Evolutionary conservation across 2,329 filamentous ascomycete genomes (phyloP).

Genomic region (Xylaria hypoxylon): DNA sequence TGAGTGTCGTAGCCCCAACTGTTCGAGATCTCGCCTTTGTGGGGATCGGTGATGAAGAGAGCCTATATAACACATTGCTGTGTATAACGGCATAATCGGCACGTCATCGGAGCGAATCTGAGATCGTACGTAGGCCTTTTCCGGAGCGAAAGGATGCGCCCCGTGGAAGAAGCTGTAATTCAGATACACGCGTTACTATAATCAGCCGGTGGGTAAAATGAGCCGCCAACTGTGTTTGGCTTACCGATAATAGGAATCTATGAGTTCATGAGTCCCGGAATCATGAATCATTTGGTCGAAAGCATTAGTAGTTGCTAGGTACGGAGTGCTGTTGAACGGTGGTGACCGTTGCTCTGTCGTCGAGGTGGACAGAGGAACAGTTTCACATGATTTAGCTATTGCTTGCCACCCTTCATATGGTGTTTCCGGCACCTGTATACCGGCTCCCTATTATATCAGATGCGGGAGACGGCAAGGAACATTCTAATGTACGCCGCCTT

Average conservation of each 20-base stretch:
- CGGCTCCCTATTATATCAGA: constrained; percentile 3
- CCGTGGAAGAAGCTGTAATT: constrained; percentile 6
- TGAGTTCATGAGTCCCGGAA: not conserved
- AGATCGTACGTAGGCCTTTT: not conserved
- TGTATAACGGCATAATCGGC: not conserved
- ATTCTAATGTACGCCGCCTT: not conserved
- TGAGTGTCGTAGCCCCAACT: not conserved
- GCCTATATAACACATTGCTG: constrained; percentile 6
- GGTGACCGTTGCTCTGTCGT: too few relatives aligned
- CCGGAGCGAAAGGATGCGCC: constrained; percentile 2
- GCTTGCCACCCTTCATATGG: not conserved
- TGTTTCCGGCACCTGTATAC: not conserved
- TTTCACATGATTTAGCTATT: not conserved
- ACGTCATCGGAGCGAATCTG: not conserved
- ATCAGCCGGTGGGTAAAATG: not conserved
- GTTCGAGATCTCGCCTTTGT: not conserved
- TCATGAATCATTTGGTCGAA: not conserved
- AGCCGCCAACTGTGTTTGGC: not conserved
- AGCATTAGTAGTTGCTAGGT: not conserved
- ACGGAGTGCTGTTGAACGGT: not conserved
- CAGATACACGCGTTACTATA: not conserved
- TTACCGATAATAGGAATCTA: constrained; percentile 4
- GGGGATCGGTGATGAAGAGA: not conserved
- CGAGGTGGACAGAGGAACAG: not conserved
- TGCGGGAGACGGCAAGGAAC: not conserved